Conservation (phyloP, 2,329 filamentous ascomycete species). For the Cytospora leucostoma region DNA sequence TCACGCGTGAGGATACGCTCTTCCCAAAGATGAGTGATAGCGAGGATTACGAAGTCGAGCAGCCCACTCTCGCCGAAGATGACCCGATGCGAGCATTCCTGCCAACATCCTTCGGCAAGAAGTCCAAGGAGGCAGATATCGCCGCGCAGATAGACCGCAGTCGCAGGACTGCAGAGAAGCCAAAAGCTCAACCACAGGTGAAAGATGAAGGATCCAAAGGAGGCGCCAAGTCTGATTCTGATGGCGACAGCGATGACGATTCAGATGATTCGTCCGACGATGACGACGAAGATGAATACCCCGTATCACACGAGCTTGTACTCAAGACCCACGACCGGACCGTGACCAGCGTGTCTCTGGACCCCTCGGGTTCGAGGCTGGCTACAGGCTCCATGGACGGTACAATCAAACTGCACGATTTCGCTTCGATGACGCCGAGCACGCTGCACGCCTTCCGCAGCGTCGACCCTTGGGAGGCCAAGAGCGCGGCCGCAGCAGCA, state of each 20-base stretch:
- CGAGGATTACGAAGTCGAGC: constrained; percentile 60
- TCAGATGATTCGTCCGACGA: constrained; percentile 60
- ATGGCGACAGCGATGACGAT: constrained; percentile 43
- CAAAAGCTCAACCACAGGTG: constrained; percentile 36
- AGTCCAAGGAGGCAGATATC: constrained; percentile 71
- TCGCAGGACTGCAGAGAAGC: constrained; percentile 58
- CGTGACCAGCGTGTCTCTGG: constrained; percentile 80
- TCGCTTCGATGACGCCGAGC: constrained; percentile 91
- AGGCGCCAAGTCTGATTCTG: constrained; percentile 31
- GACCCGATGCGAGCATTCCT: constrained; percentile 77
- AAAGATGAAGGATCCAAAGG: constrained; percentile 32
- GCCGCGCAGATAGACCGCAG: constrained; percentile 79
- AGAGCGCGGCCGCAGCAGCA: constrained; percentile 64
- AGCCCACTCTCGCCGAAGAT: constrained; percentile 56
- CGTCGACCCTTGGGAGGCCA: constrained; percentile 81
- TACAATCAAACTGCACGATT: constrained; percentile 89
- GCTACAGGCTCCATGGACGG: constrained; percentile 92
- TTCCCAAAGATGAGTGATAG: constrained; percentile 57
- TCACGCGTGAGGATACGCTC: neutral
- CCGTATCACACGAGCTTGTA: constrained; percentile 88
- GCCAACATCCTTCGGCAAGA: constrained; percentile 83
- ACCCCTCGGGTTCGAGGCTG: constrained; percentile 81
- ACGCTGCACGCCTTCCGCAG: constrained; percentile 93
- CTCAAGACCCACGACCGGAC: constrained; percentile 90
- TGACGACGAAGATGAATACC: constrained; percentile 83